Base-by-base conservation (phyloP, 176 grass and related monocot genomes). In the Eragrostis nindensis region DNA sequence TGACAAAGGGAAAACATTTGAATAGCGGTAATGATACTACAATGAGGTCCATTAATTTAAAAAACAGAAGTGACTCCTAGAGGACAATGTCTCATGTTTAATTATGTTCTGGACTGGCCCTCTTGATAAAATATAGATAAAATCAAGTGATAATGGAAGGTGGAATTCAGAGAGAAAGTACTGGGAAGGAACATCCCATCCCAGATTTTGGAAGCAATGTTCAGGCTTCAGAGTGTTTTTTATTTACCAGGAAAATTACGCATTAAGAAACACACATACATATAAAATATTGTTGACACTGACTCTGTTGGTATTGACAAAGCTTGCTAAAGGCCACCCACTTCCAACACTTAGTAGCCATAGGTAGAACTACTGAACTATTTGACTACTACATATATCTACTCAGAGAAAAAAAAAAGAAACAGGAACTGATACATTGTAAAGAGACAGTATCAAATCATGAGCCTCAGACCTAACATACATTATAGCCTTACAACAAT, bases 401-500 rank as follows among this genome's bases (percentile, higher is more conserved):
- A 81, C 29, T 68, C 53, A 24, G 7, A 59, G 49, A 27, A 83
- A 48, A 78, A 16, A 67, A n/a, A n/a, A n/a, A n/a, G n/a, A n/a
- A 83, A 66, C 16, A 32, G 39, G 16, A 27, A 50, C 47, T 40
- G 25, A 21, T 50, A 83, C 59, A 68, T 41, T 46, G 0, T 41
- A 81, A 24, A 67, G 19, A 77, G 19, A 77, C 7, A 54, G 18
- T 14, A 59, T 26, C 24, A 71, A 54, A 87, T 76, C 63, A 83
- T 29, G 52, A 88, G 13, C 27, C 75, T 43, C 32, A 19, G 27
- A 53, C 8, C 45, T 75, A 25, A 50, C 84, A 75, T 26, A 22
- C 27, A 25, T 14, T 88, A 68, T 57, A 88, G 29, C 48, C 50
- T 66, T 78, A 57, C 0, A 73, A 70, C n/a, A 24, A 43, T 32